These are phyloP conservation scores for Selaginella moellendorffii DNA, from an alignment of 75 land plant species.

Conservation along the genomic window DNA sequence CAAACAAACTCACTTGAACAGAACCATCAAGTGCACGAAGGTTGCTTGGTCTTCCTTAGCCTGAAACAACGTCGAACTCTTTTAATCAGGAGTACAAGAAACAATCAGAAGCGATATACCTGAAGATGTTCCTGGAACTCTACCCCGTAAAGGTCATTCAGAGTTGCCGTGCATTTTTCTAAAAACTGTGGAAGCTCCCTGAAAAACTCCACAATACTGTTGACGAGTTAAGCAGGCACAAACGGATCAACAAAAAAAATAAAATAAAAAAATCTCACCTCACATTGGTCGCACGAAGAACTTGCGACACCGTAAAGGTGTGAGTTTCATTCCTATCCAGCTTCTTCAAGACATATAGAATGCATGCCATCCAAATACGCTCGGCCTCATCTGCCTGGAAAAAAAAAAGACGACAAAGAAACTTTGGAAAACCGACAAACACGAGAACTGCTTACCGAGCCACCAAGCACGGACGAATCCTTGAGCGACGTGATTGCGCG, in stretches of 20 bases:
- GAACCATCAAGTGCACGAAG: conserved; percentile 52
- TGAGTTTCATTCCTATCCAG: conserved; percentile 17
- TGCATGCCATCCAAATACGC: conserved; percentile 62
- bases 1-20: conserved; percentile 52
- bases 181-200: conserved; percentile 80
- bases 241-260: too few species aligned
- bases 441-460: too few species aligned
- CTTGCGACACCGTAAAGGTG: conserved; percentile 48
- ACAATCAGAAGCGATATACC: conserved; percentile 43
- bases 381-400: conserved; percentile 71
- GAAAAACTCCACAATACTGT: conserved; percentile 62
- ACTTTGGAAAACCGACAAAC: too few species aligned
- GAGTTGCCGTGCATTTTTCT: conserved; percentile 38
- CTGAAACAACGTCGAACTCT: too few species aligned
- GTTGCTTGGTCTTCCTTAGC: conserved; percentile 65
- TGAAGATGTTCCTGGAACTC: conserved; percentile 78
- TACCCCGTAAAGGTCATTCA: conserved; percentile 48
- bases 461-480: too few species aligned
- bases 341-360: conserved; percentile 45
- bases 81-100: too few species aligned
- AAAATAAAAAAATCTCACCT: too few species aligned
- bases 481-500: too few species aligned
- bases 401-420: too few species aligned
- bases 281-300: conserved; percentile 44
- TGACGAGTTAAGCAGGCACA: too few species aligned